These are phyloP conservation scores for Lolium multiflorum DNA, from an alignment of 176 grass and related monocot genomes.

Conservation along the genomic window DNA sequence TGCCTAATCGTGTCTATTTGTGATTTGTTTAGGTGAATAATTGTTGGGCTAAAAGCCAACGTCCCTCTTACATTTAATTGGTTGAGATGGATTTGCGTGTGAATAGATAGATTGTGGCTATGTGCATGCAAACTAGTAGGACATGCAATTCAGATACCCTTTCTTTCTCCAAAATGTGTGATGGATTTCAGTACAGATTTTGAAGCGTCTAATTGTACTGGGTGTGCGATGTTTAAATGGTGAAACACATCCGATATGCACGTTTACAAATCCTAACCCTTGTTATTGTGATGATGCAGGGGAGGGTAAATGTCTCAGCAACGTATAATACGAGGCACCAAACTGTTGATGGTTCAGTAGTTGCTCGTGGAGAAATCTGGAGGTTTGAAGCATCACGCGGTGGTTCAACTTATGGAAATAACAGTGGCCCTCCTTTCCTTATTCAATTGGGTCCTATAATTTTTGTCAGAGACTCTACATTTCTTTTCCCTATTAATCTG, in stretches of 20 bases:
- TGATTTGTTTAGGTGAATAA: neutral
- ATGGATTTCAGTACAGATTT: neutral
- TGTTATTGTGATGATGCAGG: constrained; percentile 57
- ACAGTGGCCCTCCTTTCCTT: constrained; percentile 82
- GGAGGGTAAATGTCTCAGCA: constrained; percentile 74
- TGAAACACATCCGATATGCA: neutral
- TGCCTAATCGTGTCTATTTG: neutral
- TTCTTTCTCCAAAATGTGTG: neutral
- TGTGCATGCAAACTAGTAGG: neutral
- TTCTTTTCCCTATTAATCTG: constrained; percentile 96
- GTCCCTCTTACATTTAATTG: neutral
- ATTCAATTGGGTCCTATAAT: constrained; percentile 88
- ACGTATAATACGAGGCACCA: constrained; percentile 69
- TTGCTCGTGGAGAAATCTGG: constrained; percentile 91
- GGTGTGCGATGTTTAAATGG: neutral
- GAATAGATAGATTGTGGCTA: neutral
- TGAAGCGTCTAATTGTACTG: neutral
- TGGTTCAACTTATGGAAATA: constrained; percentile 62
- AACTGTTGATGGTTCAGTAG: constrained; percentile 74
- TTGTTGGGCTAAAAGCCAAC: neutral
- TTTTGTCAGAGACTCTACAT: constrained; percentile 84
- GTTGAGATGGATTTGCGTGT: neutral
- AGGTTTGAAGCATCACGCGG: constrained; percentile 78
- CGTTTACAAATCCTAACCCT: constrained; percentile 28
- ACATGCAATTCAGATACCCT: neutral